Conservation (phyloP, 768 basidiomycete genomes). For the Tylopilus felleus region DNA sequence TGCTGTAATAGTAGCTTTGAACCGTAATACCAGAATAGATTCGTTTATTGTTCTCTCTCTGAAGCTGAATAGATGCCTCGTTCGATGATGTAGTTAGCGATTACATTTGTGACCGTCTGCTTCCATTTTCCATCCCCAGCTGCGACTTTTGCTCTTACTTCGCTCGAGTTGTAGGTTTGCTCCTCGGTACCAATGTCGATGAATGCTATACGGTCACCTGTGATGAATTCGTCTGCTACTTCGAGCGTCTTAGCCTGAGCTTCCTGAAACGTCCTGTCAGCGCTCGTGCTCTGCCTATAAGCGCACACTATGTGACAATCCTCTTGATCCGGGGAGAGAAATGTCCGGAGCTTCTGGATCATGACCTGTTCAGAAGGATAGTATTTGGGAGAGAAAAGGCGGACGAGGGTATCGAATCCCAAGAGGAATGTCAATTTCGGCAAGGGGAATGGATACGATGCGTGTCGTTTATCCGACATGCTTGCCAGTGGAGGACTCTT, state of each 20-base stretch:
- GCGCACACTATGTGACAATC: conserved; percentile 67
- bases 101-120: conserved; percentile 40
- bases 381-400: conserved; percentile 73
- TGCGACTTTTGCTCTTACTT: conserved; percentile 43
- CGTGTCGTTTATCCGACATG: conserved; percentile 11
- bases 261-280: conserved; percentile 23
- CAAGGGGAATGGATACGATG: conserved; percentile 5
- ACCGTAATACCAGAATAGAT: conserved; percentile 12
- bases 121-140: conserved; percentile 40
- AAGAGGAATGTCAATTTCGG: conserved; percentile 66
- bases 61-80: conserved; percentile 42
- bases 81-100: conserved; percentile 51
- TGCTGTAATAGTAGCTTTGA: conserved; percentile 2
- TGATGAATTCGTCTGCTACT: conserved; percentile 48
- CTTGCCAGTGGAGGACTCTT: no score
- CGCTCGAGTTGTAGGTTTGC: conserved; percentile 65
- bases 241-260: conserved; percentile 29
- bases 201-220: conserved; percentile 50
- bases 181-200: conserved; percentile 59
- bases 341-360: conserved; percentile 49
- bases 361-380: conserved; percentile 57
- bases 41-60: conserved; percentile 1
- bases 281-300: conserved; percentile 37
- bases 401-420: conserved; percentile 82
- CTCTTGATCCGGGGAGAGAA: conserved; percentile 57